These are phyloP conservation scores for Penicillium nordicum DNA, from an alignment of 2,329 filamentous ascomycete species.

Conservation along the genomic window DNA sequence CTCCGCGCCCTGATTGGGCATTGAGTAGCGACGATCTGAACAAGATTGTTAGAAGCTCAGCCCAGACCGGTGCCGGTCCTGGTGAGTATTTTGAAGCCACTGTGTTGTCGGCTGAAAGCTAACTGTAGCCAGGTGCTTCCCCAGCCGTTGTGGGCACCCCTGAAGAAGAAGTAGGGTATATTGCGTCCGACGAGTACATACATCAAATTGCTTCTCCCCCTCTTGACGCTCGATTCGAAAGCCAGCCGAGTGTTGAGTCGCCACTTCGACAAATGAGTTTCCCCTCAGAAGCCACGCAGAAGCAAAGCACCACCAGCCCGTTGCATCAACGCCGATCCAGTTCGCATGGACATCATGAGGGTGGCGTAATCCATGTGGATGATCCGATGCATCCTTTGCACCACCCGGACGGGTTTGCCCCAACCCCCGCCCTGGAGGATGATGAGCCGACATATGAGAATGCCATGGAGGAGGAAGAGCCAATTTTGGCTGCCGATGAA, in stretches of 20 bases:
- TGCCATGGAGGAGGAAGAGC: conserved; percentile 61
- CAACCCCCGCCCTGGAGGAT: conserved; percentile 50
- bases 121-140: conserved; percentile 56
- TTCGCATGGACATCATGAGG: conserved; percentile 17
- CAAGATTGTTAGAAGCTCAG: conserved; percentile 76
- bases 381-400: conserved; percentile 52
- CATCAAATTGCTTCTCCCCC: conserved; percentile 69
- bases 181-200: conserved; percentile 79
- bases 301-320: conserved; percentile 9
- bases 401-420: conserved; percentile 49
- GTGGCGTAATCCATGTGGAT: conserved; percentile 70
- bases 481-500: conserved; percentile 87
- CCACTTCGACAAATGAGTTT: conserved; percentile 51
- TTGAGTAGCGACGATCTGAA: conserved; percentile 88
- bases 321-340: conserved; percentile 12
- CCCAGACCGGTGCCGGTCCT: conserved; percentile 48
- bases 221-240: conserved; percentile 43
- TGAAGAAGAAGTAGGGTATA: conserved; percentile 85
- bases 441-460: conserved; percentile 44
- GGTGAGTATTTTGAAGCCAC: conserved; percentile 43
- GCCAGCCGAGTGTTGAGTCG: conserved; percentile 49
- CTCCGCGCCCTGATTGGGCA: conserved; percentile 68
- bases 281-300: conserved; percentile 46
- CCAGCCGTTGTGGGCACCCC: conserved; percentile 68
- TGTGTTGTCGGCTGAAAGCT: conserved; percentile 2